Evolutionary conservation across 228 moss, liverwort and hornwort genomes (phyloP), one percentile per base, ranked within the genome.

Genomic region (Sphagnum magellanicum): DNA sequence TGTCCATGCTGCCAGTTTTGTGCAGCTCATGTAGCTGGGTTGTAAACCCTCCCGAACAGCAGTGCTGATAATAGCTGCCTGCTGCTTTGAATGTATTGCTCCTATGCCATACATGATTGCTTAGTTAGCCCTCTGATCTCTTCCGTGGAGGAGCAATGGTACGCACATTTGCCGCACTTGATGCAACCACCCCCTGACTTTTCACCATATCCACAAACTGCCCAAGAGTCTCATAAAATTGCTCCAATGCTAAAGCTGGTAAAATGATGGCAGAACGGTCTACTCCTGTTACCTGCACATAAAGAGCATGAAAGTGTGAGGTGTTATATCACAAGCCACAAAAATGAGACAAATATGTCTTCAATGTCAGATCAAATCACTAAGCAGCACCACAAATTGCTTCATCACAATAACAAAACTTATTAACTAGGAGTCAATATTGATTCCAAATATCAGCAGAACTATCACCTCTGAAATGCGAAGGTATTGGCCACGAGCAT

Each of bases 121-220:
- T 74, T 83, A 80, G 5, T 84, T 88, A 88, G 72, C 82, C 77
- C 79, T 88, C 84, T 72, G 84, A 74, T 80, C 88, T 84, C 84
- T 88, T 88, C 79, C 88, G 79, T 79, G 82, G 84, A 79, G 88
- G 82, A 69, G 82, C 88, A 77, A 88, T 84, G 71, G 88, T 88
- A 81, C 88, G 88, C 79, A 88, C 81, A 76, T 88, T 88, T 75
- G 82, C 84, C 77, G 84, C 88, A 65, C 81, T 82, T 10, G 88
- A 70, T 73, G 79, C 76, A 62, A 82, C 76, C 46, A 74, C 65
- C 68, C 88, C 84, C 77, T 85, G 84, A 74, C 88, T 88, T 72
- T 84, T 88, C 88, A 88, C 88, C 82, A 84, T 88, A 72, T 88
- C 88, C 16, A 88, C 88, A 76, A 88, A 88, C 60, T 88, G 88